A percentile compares a stretch with the other conserved stretches of the same genome.
phyloP scores from a whole-genome alignment of 495 filamentous ascomycete genomes.

The Cladorrhinum samala region DNA sequence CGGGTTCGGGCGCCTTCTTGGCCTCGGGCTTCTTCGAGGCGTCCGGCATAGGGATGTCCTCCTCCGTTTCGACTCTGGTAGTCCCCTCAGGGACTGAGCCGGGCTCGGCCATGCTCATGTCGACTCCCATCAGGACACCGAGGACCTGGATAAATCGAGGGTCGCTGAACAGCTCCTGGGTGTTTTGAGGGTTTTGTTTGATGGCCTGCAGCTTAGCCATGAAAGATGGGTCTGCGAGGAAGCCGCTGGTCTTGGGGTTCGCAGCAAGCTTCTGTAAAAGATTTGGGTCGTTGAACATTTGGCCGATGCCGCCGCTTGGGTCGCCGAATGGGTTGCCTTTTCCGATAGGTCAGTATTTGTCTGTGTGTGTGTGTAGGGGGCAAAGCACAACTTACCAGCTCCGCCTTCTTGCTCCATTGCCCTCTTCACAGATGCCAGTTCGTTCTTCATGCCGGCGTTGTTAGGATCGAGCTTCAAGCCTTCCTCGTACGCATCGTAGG shows the following conservation, averaged over 20 bases:
- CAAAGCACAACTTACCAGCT: slow-evolving; percentile 43
- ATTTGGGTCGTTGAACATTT: slow-evolving; percentile 89
- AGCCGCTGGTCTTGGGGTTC: slow-evolving; percentile 87
- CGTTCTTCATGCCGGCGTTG: slow-evolving; percentile 89
- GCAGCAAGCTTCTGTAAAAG: slow-evolving; percentile 81
- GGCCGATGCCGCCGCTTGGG: slow-evolving; percentile 68
- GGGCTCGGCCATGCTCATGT: slow-evolving; percentile 74
- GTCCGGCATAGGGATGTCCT: slow-evolving; percentile 78
- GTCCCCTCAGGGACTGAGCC: slow-evolving; percentile 36
- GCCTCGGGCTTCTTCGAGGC: slow-evolving; percentile 38
- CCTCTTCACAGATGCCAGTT: slow-evolving; percentile 71
- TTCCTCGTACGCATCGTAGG: slow-evolving; percentile 83
- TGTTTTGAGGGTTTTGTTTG: slow-evolving; percentile 70
- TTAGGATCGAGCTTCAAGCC: slow-evolving; percentile 84
- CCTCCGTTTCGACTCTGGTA: slow-evolving; percentile 51
- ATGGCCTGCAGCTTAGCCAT: slow-evolving; percentile 83
- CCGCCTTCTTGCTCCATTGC: slow-evolving; percentile 78
- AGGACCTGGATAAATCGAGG: slow-evolving; percentile 91
- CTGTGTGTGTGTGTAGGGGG: not conserved
- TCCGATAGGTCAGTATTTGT: not conserved
- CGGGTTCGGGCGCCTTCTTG: slow-evolving; percentile 47
- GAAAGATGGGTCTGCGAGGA: slow-evolving; percentile 79
- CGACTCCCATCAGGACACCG: slow-evolving; percentile 86
- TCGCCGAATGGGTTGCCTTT: slow-evolving; percentile 42
- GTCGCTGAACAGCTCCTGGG: slow-evolving; percentile 76